Evolutionary conservation across 2,329 filamentous ascomycete species (phyloP).

Genomic region (Aspergillus candidus): DNA sequence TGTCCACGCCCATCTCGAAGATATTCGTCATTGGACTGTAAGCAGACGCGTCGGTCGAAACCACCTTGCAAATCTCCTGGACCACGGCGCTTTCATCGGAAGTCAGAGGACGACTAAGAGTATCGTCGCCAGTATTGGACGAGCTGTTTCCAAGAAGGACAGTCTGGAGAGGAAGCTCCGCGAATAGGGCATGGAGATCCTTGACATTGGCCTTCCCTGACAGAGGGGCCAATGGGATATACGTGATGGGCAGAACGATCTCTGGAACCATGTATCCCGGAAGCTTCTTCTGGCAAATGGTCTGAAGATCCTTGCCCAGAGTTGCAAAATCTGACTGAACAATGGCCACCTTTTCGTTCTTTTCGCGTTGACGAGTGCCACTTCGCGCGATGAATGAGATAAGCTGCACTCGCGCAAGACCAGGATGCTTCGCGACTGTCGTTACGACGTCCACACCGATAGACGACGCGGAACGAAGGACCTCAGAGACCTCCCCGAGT

Average conservation of each 20-base stretch:
- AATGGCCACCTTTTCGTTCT: conserved; percentile 10
- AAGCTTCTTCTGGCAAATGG: conserved; percentile 20
- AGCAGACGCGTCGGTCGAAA: conserved; percentile 13
- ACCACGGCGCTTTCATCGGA: conserved; percentile 22
- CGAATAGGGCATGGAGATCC: conserved; percentile 23
- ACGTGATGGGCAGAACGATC: conserved; percentile 20
- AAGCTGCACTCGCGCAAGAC: conserved; percentile 22
- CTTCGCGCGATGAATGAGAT: conserved; percentile 24
- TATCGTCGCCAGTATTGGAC: not conserved
- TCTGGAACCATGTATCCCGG: conserved; percentile 26
- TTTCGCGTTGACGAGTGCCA: conserved; percentile 6
- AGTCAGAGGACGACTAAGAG: conserved; percentile 13
- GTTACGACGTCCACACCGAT: conserved; percentile 22
- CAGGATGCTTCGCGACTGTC: conserved; percentile 25
- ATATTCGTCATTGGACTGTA: conserved; percentile 25
- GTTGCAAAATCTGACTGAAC: conserved; percentile 16
- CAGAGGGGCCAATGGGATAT: conserved; percentile 23
- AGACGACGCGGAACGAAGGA: conserved; percentile 19
- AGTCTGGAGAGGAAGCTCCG: conserved; percentile 18
- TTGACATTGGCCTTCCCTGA: conserved; percentile 32
- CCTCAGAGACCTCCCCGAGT: conserved; percentile 59
- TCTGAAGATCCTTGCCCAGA: conserved; percentile 19
- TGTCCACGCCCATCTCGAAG: conserved; percentile 36
- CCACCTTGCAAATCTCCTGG: conserved; percentile 17
- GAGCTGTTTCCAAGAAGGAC: conserved; percentile 17